phyloP scores from a whole-genome alignment of 2,329 filamentous ascomycete genomes.

The Scedosporium minutisporum region DNA sequence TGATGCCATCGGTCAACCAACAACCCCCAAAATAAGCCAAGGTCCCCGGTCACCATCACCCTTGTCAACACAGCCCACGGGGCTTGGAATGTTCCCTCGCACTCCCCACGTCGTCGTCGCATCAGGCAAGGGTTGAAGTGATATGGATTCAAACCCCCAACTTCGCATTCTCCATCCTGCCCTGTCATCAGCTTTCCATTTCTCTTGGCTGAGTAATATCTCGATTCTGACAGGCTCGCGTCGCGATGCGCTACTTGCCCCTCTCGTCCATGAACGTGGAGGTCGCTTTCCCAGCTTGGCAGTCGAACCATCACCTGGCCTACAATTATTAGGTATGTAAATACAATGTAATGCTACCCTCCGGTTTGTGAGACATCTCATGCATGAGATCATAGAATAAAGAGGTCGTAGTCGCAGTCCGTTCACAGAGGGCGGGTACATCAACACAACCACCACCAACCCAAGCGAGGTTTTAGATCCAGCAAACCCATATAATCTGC shows the following conservation, averaged over 20 bases:
- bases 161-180: not conserved
- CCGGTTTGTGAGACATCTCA: not conserved
- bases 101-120: not conserved
- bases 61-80: not conserved
- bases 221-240: slow-evolving; percentile 21
- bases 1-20: not conserved
- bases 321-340: not conserved
- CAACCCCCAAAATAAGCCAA: not conserved
- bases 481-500: not conserved
- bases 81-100: not conserved
- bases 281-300: slow-evolving; percentile 2
- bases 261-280: not conserved
- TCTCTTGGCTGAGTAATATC: slow-evolving; percentile 20
- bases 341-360: not conserved
- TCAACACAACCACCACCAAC: not conserved
- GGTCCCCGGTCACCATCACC: not conserved
- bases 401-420: not conserved
- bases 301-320: not conserved
- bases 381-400: not conserved
- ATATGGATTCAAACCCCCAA: not conserved
- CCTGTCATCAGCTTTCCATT: slow-evolving; percentile 1
- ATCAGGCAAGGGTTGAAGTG: not conserved
- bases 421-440: not conserved
- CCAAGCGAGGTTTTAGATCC: not conserved
- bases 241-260: not conserved